phyloP scores from a whole-genome alignment of 2,329 filamentous ascomycete genomes.

The Verticillium dahliae region DNA sequence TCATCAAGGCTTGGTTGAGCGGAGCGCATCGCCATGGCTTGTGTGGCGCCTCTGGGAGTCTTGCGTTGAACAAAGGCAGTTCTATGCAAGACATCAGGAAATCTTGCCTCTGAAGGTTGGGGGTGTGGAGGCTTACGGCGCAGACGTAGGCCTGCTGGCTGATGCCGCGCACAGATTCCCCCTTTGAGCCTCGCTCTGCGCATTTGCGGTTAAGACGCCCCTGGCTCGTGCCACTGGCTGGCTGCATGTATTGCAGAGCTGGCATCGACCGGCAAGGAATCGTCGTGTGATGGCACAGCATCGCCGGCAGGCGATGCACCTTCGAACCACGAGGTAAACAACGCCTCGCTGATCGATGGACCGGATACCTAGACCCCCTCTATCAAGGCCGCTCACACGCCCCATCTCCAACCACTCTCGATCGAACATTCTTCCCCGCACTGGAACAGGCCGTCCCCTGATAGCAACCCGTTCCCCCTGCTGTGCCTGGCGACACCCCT shows the following conservation, averaged over 20 bases:
- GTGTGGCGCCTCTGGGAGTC: background rate
- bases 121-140: background rate
- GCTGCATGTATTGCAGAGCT: background rate
- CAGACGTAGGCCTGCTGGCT: background rate
- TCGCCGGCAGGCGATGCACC: background rate
- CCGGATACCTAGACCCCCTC: background rate
- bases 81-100: conserved; percentile 2
- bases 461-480: background rate
- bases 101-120: background rate
- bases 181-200: background rate
- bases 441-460: background rate
- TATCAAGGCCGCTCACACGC: background rate
- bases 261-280: background rate
- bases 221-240: background rate
- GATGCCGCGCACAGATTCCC: background rate
- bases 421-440: background rate
- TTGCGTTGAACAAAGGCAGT: background rate
- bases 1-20: background rate
- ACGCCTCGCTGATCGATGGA: background rate
- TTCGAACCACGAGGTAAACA: background rate
- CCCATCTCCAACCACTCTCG: background rate
- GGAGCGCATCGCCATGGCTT: background rate
- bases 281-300: background rate
- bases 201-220: background rate
- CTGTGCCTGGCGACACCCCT: background rate